Evolutionary conservation across 257 asterid genomes (phyloP).

Genomic region (Henckelia pumila): DNA sequence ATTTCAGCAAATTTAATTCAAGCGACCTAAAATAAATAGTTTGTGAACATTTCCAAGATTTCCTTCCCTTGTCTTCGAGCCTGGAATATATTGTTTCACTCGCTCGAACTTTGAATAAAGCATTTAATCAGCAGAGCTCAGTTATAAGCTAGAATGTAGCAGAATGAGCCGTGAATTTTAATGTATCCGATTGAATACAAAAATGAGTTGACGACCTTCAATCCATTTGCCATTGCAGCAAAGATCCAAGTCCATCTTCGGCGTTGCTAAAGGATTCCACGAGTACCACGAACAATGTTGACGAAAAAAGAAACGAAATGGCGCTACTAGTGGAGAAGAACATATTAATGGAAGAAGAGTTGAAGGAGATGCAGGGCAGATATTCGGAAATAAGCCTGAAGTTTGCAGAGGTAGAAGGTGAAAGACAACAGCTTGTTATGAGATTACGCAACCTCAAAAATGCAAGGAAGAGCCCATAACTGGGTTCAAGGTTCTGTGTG

Average conservation of each 20-base stretch:
- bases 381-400: constrained; percentile 95
- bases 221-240: constrained; percentile 32
- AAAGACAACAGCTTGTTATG: constrained; percentile 94
- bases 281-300: constrained; percentile 9
- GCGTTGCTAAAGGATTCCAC: constrained; percentile 1
- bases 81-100: too few relatives aligned
- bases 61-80: too few relatives aligned
- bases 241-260: background rate
- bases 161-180: too few relatives aligned
- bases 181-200: too few relatives aligned
- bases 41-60: too few relatives aligned
- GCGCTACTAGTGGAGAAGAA: constrained; percentile 54
- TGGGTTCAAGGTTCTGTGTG: background rate
- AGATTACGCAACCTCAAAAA: constrained; percentile 74
- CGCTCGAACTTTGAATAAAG: background rate
- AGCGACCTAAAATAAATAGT: background rate
- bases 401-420: constrained; percentile 99
- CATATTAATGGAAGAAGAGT: constrained; percentile 62
- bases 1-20: background rate
- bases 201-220: constrained; percentile 23
- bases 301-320: constrained; percentile 42
- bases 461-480: constrained; percentile 47
- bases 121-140: background rate
- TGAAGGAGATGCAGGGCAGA: constrained; percentile 94
- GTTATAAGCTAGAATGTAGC: background rate